phyloP scores from a whole-genome alignment of 768 basidiomycete genomes.

The Serendipita sp. region DNA sequence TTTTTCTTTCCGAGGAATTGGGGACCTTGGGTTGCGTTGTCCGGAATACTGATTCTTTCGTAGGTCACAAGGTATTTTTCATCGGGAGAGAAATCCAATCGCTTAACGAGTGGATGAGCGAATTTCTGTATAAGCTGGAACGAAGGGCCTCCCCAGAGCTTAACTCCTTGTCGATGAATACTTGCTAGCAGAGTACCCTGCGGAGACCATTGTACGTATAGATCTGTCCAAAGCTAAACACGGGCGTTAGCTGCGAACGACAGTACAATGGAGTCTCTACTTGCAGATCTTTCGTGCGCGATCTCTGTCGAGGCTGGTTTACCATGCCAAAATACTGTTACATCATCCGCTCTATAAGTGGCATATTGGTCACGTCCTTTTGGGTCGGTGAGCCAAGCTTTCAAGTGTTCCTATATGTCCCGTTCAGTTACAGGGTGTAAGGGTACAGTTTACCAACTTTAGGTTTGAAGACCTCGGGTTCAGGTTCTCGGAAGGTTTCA shows the following conservation, averaged over 20 bases:
- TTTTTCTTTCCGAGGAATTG: conserved; percentile 85
- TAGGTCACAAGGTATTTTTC: conserved; percentile 95
- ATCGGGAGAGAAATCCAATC: conserved; percentile 94
- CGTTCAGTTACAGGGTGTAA: not conserved
- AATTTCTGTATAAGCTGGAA: conserved; percentile 83
- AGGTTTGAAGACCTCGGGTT: conserved; percentile 52
- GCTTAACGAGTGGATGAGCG: conserved; percentile 86
- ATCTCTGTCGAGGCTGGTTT: conserved; percentile 75
- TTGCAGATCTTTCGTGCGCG: conserved; percentile 56
- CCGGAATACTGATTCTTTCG: conserved; percentile 80
- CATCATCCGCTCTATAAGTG: conserved; percentile 83
- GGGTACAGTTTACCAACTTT: conserved; percentile 34
- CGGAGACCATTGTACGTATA: conserved; percentile 95
- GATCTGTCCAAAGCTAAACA: conserved; percentile 81
- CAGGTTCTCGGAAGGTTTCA: conserved; percentile 64
- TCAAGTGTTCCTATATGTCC: conserved; percentile 65
- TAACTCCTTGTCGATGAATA: conserved; percentile 86
- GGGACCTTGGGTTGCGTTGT: conserved; percentile 63
- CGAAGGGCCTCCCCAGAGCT: conserved; percentile 85
- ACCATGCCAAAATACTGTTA: conserved; percentile 83
- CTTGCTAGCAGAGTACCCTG: conserved; percentile 90
- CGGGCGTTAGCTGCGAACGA: not conserved
- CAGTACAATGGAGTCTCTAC: conserved; percentile 16
- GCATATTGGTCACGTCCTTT: conserved; percentile 93
- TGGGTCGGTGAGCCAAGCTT: conserved; percentile 85